phyloP scores from a whole-genome alignment of 495 filamentous ascomycete genomes.

The Aspergillus avenaceus region DNA sequence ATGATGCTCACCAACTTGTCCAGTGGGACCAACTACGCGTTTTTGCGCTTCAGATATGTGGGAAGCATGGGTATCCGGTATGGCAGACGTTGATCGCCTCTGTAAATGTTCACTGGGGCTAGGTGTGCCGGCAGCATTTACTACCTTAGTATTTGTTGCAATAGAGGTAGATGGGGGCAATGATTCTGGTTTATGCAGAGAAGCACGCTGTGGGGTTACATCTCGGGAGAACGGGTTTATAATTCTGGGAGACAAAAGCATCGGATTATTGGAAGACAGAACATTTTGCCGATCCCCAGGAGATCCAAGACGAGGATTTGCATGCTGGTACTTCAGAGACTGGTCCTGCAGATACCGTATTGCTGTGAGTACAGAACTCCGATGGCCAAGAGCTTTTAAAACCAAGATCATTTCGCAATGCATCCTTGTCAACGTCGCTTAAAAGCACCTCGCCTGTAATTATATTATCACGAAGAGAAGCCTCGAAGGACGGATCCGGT shows the following conservation, averaged over 20 bases:
- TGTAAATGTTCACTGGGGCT: not conserved
- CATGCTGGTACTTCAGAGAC: constrained; percentile 37
- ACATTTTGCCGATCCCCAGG: not conserved
- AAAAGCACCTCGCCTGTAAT: constrained; percentile 63
- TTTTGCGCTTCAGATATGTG: not conserved
- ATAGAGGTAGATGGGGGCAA: not conserved
- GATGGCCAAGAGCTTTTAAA: constrained; percentile 44
- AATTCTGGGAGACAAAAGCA: not conserved
- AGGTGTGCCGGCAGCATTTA: not conserved
- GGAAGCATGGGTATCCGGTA: too few relatives aligned
- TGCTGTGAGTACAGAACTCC: constrained; percentile 39
- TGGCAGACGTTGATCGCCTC: not conserved
- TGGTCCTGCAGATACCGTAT: constrained; percentile 39
- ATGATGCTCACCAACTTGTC: constrained; percentile 19
- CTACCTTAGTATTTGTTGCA: not conserved
- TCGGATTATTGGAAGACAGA: not conserved
- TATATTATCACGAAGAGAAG: constrained; percentile 50
- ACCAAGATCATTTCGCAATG: constrained; percentile 48
- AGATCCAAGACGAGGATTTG: not conserved
- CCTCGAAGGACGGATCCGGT: constrained; percentile 52
- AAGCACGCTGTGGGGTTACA: not conserved
- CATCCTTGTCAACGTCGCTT: constrained; percentile 35
- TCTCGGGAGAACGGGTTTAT: not conserved
- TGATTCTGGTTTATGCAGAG: not conserved
- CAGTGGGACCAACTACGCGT: not conserved